Evolutionary conservation across 139 green algal genomes (phyloP).

Genomic region (Chlorella sp.): DNA sequence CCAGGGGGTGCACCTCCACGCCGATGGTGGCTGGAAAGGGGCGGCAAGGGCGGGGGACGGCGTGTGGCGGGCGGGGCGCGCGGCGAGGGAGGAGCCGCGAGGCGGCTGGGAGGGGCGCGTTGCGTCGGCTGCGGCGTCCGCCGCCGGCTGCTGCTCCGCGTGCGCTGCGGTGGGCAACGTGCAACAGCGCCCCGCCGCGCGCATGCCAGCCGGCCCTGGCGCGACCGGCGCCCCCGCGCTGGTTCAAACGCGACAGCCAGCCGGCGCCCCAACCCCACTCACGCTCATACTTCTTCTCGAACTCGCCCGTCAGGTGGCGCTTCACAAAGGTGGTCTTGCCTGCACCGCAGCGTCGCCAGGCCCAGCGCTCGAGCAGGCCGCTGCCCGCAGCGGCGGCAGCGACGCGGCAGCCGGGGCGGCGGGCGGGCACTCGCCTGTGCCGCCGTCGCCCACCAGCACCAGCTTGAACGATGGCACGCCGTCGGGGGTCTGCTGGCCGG

Average conservation of each 20-base stretch:
- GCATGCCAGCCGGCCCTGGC: too few relatives aligned
- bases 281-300: conserved; percentile 99
- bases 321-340: conserved; percentile 98
- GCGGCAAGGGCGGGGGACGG: neutral
- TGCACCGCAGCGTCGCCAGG: too few relatives aligned
- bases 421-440: conserved; percentile 73
- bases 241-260: too few relatives aligned
- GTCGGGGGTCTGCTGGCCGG: conserved; percentile 73
- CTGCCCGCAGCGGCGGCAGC: too few relatives aligned
- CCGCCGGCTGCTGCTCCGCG: too few relatives aligned
- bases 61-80: neutral
- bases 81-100: too few relatives aligned
- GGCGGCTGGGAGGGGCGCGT: too few relatives aligned
- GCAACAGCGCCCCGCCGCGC: too few relatives aligned
- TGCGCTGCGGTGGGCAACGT: too few relatives aligned
- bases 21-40: conserved; percentile 90
- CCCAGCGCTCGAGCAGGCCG: neutral
- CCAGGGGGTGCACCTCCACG: conserved; percentile 98
- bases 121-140: too few relatives aligned
- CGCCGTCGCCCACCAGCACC: conserved; percentile 96
- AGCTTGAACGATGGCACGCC: conserved; percentile 95
- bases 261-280: conserved; percentile 19
- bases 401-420: neutral
- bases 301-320: conserved; percentile 98
- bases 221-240: too few relatives aligned